Evolutionary conservation across 805 yeast species (phyloP), one percentile per base, ranked within the genome.

Genomic region (Metschnikowia continentalis): DNA sequence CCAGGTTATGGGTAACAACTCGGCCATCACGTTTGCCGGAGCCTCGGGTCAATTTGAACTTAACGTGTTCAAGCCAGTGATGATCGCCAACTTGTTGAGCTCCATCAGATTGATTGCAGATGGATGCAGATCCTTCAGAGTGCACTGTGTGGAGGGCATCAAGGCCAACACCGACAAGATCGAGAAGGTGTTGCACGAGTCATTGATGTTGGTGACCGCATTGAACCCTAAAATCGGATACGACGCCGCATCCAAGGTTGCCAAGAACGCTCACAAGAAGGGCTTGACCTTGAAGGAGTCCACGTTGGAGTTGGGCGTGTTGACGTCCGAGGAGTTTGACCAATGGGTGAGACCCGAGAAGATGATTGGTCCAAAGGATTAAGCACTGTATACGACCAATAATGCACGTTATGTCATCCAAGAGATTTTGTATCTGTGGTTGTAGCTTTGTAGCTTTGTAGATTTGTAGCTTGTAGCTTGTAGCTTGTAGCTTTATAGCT

Each of bases 41-140:
- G 97, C 99, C 36, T 88, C 96, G 37, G 99, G 99, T 63, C 99
- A 94, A 78, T 94, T 94, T 63, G 99, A 94, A 79, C 83, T 94
- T 71, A 94, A 94, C 72, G 99, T 91, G 41, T 94, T 90, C 86
- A 94, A 94, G 81, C 99, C 99, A 47, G 90, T 94, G 48, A 75
- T 94, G 88, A 90, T 89, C 66, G 79, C 91, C 54, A 94, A 92
- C 83, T 79, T 94, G 71, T 80, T 94, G 65, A 80, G 88, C 54
- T 90, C 97, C 13, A 77, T 91, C 61, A 85, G 96, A 73, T 80
- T 94, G 64, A 74, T 94, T 60, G 94, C 92, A 48, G 98, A 94
- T 65, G 97, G 94, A 58, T 74, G 83, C 56, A 78, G 83, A 68
- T 91, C 98, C 17, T 94, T 94, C 86, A 86, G 96, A 78, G 70